A percentile compares a stretch with the other conserved stretches of the same genome.
phyloP scores from a whole-genome alignment of 2,329 filamentous ascomycete genomes.

The Aspergillaceae sp. region DNA sequence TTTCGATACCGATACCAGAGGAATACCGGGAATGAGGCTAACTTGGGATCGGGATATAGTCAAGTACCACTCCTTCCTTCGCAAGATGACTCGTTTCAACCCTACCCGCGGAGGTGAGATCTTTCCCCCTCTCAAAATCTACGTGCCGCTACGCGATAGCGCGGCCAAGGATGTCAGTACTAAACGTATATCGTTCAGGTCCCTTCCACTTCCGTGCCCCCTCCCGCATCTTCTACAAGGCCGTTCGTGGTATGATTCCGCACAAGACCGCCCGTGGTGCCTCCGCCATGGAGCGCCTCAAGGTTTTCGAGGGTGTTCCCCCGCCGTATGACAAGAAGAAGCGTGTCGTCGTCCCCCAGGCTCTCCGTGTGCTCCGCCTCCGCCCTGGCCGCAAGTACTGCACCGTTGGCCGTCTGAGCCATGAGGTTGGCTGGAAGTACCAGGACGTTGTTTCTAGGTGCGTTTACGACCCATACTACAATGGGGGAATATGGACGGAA shows the following conservation, averaged over 20 bases:
- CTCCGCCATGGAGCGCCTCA: slow-evolving; percentile 93
- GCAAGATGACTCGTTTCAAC: slow-evolving; percentile 99
- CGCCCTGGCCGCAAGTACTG: slow-evolving; percentile 99
- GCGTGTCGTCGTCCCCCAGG: slow-evolving; percentile 98
- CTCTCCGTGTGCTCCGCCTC: slow-evolving; percentile 87
- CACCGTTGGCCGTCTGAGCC: slow-evolving; percentile 93
- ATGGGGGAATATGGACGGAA: slow-evolving; percentile 2
- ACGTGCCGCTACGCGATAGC: not conserved
- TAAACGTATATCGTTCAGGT: slow-evolving; percentile 45
- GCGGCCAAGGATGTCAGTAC: not conserved
- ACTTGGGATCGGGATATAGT: slow-evolving; percentile 54
- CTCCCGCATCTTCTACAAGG: slow-evolving; percentile 99
- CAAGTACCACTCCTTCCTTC: slow-evolving; percentile 99
- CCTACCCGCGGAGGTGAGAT: slow-evolving; percentile 88
- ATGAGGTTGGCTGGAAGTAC: slow-evolving; percentile 99
- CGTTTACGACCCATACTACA: slow-evolving; percentile 35
- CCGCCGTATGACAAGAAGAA: slow-evolving; percentile 99
- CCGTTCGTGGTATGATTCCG: slow-evolving; percentile 98
- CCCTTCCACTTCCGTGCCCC: slow-evolving; percentile 99
- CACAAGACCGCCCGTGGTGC: slow-evolving; percentile 99
- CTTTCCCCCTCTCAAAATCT: not conserved
- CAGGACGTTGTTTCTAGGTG: slow-evolving; percentile 97
- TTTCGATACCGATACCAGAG: slow-evolving; percentile 1
- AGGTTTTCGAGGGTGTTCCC: slow-evolving; percentile 99
- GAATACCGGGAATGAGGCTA: slow-evolving; percentile 28